These are phyloP conservation scores for Coemansia sp. DNA, from an alignment of 192 early-diverging fungal species.

Conservation along the genomic window DNA sequence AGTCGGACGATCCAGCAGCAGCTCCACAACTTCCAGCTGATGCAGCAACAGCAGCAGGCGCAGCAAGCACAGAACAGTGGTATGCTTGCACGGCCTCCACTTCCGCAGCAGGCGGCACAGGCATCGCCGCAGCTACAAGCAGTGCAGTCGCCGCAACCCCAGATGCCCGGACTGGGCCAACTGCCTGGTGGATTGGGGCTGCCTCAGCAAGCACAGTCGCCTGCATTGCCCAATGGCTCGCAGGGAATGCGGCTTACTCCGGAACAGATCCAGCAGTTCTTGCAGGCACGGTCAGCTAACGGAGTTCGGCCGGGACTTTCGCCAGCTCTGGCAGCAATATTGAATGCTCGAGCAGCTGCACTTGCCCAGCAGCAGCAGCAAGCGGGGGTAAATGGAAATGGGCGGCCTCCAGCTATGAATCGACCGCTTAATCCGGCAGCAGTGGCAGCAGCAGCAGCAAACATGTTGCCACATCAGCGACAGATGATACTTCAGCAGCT, in stretches of 20 bases:
- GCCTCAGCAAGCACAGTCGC: constrained; percentile 20
- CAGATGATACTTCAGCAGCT: constrained; percentile 40
- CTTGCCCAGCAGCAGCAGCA: constrained; percentile 15
- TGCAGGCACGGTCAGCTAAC: constrained; percentile 49
- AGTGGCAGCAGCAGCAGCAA: constrained; percentile 20
- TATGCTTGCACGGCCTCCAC: constrained; percentile 13
- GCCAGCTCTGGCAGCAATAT: constrained; percentile 40
- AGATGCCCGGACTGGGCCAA: constrained; percentile 15
- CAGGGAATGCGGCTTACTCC: constrained; percentile 33
- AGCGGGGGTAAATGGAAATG: constrained; percentile 18
- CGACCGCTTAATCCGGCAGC: constrained; percentile 26
- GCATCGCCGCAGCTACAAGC: constrained; percentile 18
- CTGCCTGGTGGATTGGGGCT: constrained; percentile 8
- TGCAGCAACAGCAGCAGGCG: constrained; percentile 21
- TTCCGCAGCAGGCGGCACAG: constrained; percentile 26
- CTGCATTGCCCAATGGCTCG: constrained; percentile 12
- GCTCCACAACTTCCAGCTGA: constrained; percentile 26
- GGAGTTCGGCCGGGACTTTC: constrained; percentile 34
- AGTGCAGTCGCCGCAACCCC: constrained; percentile 14
- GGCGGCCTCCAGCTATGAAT: constrained; percentile 10
- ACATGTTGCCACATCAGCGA: constrained; percentile 46
- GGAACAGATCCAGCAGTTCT: constrained; percentile 43
- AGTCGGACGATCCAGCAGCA: constrained; percentile 36
- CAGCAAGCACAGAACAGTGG: constrained; percentile 17
- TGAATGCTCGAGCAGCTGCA: constrained; percentile 32